Evolutionary conservation across 1,284 basidiomycete species (phyloP).

Genomic region (Ceratobasidium sp.): DNA sequence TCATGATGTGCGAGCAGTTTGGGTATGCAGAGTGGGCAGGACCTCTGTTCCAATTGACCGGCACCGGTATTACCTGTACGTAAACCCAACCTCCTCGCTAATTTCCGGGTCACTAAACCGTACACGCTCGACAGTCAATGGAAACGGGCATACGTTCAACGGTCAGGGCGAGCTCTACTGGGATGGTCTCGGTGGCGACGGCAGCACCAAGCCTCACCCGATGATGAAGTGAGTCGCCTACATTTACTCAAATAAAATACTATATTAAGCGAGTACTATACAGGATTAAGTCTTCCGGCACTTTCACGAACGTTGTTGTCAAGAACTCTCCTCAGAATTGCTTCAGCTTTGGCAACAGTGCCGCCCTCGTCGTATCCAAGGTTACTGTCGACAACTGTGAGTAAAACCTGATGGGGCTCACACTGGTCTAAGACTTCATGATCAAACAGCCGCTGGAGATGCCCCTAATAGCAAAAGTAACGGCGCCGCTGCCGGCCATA

Average conservation of each 20-base stretch:
- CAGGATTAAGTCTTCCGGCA: slow-evolving; percentile 66
- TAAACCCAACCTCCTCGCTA: background rate
- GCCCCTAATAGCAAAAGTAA: slow-evolving; percentile 62
- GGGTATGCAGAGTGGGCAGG: slow-evolving; percentile 61
- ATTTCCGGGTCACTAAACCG: background rate
- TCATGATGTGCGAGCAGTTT: slow-evolving; percentile 53
- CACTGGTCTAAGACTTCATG: background rate
- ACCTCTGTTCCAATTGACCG: slow-evolving; percentile 58
- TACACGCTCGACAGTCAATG: slow-evolving; percentile 59
- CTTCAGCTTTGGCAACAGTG: slow-evolving; percentile 58
- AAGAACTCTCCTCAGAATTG: slow-evolving; percentile 62
- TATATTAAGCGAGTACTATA: background rate
- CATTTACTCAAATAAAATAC: background rate
- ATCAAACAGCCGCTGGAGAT: slow-evolving; percentile 56
- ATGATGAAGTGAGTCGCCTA: slow-evolving; percentile 53
- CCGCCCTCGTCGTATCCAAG: slow-evolving; percentile 54
- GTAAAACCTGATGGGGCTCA: slow-evolving; percentile 11
- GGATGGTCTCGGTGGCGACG: slow-evolving; percentile 62
- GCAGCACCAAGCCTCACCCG: slow-evolving; percentile 63
- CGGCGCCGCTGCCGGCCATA: slow-evolving; percentile 59
- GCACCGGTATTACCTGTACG: slow-evolving; percentile 30
- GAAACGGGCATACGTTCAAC: slow-evolving; percentile 63
- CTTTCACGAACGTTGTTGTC: slow-evolving; percentile 61
- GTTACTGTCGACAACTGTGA: slow-evolving; percentile 60
- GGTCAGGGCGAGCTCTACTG: slow-evolving; percentile 64